A percentile compares a stretch with the other conserved stretches of the same genome.
These are phyloP conservation scores for Hypoxylon sp. DNA, from an alignment of 2,329 filamentous ascomycete genomes.

Conservation along the genomic window DNA sequence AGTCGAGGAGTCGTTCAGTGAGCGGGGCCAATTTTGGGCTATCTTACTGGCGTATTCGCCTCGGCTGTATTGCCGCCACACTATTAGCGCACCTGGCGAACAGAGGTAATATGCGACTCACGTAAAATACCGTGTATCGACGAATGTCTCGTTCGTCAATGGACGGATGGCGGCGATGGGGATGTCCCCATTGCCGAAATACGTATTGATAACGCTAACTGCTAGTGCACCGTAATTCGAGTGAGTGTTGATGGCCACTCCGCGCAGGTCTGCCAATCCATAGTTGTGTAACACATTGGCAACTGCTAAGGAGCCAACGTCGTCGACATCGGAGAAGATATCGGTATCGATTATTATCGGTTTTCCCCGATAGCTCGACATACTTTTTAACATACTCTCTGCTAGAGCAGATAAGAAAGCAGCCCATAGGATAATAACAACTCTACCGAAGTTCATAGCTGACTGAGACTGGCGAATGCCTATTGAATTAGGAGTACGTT, in stretches of 20 bases:
- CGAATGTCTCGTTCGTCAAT: conserved; percentile 60
- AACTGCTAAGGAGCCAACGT: conserved; percentile 39
- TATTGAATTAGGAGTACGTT: not conserved
- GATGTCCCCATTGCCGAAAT: conserved; percentile 58
- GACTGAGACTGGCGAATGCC: not conserved
- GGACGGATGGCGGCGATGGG: conserved; percentile 60
- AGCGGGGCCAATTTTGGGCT: conserved; percentile 57
- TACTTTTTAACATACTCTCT: not conserved
- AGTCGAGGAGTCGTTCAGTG: conserved; percentile 30
- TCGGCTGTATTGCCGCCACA: conserved; percentile 35
- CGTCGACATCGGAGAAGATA: conserved; percentile 44
- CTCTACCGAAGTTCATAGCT: conserved; percentile 15
- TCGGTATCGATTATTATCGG: conserved; percentile 44
- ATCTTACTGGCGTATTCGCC: conserved; percentile 65
- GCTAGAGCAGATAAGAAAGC: conserved; percentile 5
- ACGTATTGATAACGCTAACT: conserved; percentile 58
- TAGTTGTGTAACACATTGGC: conserved; percentile 43
- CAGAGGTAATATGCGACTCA: not conserved
- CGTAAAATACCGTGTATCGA: conserved; percentile 59
- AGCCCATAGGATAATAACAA: not conserved
- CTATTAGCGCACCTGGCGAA: conserved; percentile 4
- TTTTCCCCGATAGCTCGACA: conserved; percentile 16
- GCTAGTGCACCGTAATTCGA: conserved; percentile 50
- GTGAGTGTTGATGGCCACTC: conserved; percentile 39
- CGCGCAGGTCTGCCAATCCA: conserved; percentile 36